A percentile compares a stretch with the other conserved stretches of the same genome.
Conservation (phyloP, 768 basidiomycete species). For the Ramaria sp. region DNA sequence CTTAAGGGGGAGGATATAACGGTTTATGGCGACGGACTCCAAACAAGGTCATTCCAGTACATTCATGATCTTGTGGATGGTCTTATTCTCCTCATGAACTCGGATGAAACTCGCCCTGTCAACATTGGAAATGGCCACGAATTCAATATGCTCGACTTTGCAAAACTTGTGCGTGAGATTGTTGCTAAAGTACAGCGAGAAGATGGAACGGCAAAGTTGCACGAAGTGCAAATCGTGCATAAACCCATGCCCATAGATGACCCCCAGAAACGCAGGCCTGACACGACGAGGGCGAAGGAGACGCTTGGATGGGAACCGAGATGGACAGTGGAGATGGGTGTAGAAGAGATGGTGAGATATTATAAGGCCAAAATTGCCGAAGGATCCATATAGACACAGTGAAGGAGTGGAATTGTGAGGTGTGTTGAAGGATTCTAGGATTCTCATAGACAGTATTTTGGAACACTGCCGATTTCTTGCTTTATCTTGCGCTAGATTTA, state of each 20-base stretch:
- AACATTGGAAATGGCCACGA: slow-evolving; percentile 96
- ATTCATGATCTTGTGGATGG: slow-evolving; percentile 97
- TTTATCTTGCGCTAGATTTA: neutral
- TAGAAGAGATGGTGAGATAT: slow-evolving; percentile 92
- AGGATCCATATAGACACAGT: slow-evolving; percentile 47
- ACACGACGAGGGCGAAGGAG: slow-evolving; percentile 84
- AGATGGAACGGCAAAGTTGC: slow-evolving; percentile 44
- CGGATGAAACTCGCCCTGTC: slow-evolving; percentile 82
- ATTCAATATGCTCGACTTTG: slow-evolving; percentile 92
- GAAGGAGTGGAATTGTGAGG: slow-evolving; percentile 80
- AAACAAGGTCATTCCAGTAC: slow-evolving; percentile 96
- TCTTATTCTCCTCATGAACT: slow-evolving; percentile 90
- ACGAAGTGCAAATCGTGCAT: slow-evolving; percentile 59
- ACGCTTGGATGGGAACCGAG: slow-evolving; percentile 81
- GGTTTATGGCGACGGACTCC: slow-evolving; percentile 87
- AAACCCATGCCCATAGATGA: slow-evolving; percentile 85
- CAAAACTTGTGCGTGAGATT: slow-evolving; percentile 81
- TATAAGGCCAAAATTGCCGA: slow-evolving; percentile 86
- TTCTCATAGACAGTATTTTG: neutral
- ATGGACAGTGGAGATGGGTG: slow-evolving; percentile 87
- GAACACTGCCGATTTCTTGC: neutral
- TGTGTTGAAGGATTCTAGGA: slow-evolving; percentile 64
- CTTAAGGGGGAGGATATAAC: slow-evolving; percentile 95
- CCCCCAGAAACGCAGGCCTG: slow-evolving; percentile 88
- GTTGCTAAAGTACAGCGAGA: slow-evolving; percentile 89